These are phyloP conservation scores for Oryza punctata DNA, from an alignment of 176 grass and related monocot species.

Conservation along the genomic window DNA sequence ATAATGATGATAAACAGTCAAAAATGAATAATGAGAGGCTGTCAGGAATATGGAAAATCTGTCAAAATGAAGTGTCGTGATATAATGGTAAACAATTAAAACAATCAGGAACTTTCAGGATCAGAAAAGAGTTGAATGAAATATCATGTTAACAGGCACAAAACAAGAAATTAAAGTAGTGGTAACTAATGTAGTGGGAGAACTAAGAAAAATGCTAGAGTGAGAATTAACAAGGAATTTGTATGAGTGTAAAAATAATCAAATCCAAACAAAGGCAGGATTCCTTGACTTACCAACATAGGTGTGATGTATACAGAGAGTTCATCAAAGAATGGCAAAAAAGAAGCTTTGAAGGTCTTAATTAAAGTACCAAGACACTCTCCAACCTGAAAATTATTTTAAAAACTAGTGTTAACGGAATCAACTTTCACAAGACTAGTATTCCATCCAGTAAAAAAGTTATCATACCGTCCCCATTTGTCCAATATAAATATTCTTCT, in stretches of 20 bases:
- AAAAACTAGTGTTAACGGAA: conserved; percentile 18
- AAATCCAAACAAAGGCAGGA: conserved; percentile 18
- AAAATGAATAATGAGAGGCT: too few species aligned
- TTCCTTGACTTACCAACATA: conserved; percentile 78
- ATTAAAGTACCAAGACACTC: conserved; percentile 98
- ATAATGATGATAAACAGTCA: background rate
- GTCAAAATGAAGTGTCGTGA: background rate
- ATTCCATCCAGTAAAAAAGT: background rate
- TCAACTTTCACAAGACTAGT: conserved; percentile 9
- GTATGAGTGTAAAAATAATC: background rate
- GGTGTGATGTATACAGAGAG: conserved; percentile 92
- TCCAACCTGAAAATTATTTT: conserved; percentile 59
- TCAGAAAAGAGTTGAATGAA: background rate
- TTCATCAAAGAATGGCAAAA: conserved; percentile 96
- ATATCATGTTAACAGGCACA: background rate
- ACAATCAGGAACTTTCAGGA: background rate
- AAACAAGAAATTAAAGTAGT: background rate
- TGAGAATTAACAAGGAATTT: background rate
- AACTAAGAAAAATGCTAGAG: background rate
- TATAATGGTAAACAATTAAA: background rate
- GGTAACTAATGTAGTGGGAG: background rate
- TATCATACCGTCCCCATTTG: background rate
- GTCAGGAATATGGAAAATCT: background rate
- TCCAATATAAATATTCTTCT: background rate
- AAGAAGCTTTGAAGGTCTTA: conserved; percentile 92